Evolutionary conservation across 148 eudicot genomes (phyloP).

Genomic region (Rhododendron henanense): DNA sequence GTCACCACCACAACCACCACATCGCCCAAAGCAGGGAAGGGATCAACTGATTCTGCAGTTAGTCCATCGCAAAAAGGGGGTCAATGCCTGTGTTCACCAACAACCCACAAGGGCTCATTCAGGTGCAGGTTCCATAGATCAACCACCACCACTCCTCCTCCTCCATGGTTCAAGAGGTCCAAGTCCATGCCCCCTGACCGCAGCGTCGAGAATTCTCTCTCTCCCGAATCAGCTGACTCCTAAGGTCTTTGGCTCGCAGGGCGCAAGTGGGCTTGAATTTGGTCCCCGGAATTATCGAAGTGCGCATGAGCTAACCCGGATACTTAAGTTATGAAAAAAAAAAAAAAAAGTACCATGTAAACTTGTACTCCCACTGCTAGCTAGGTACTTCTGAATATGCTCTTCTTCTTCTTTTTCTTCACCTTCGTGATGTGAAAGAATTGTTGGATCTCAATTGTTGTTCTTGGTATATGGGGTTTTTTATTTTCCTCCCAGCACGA

Average conservation of each 20-base stretch:
- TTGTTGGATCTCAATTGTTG: neutral
- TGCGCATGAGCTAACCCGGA: neutral
- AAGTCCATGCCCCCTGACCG: slow-evolving; percentile 20
- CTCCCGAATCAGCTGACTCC: slow-evolving; percentile 25
- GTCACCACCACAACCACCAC: neutral
- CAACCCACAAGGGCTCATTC: slow-evolving; percentile 26
- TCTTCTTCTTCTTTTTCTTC: neutral
- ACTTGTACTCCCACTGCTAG: neutral
- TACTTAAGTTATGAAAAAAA: too few species aligned
- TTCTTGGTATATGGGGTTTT: neutral
- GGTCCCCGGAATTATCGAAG: neutral
- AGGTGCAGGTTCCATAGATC: slow-evolving; percentile 27
- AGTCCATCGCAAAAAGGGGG: slow-evolving; percentile 17
- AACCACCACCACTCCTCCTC: neutral
- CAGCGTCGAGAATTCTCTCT: slow-evolving; percentile 1
- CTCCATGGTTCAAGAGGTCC: slow-evolving; percentile 20
- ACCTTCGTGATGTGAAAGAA: neutral
- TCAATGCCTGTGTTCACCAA: slow-evolving; percentile 24
- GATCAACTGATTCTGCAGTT: neutral
- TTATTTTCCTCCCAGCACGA: neutral
- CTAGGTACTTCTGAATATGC: neutral
- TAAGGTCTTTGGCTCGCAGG: neutral
- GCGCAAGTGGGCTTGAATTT: neutral
- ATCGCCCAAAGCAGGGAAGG: neutral
- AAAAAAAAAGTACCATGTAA: neutral